Percentiles rank a stretch among this genome's conserved stretches.
Evolutionary conservation across 1,284 basidiomycete genomes (phyloP).

Genomic region (Cryptococcus neoformans): DNA sequence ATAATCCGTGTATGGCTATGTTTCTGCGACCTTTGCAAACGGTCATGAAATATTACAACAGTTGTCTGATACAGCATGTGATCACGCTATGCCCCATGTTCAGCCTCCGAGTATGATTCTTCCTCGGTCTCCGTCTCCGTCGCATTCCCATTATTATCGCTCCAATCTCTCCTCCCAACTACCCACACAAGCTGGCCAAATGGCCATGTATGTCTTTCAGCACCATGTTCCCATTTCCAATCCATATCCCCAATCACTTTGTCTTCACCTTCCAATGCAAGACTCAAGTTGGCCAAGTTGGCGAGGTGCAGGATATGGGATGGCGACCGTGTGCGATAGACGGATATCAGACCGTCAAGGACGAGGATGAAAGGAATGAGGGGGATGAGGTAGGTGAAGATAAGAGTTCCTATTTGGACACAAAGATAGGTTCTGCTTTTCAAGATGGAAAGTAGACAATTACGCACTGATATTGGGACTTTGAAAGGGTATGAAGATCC

Average conservation of each 20-base stretch:
- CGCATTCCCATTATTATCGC: slow-evolving; percentile 1
- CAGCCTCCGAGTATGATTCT: not conserved
- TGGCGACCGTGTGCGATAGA: slow-evolving; percentile 27
- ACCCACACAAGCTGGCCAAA: slow-evolving; percentile 31
- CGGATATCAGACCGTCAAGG: slow-evolving; percentile 37
- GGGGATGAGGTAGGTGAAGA: slow-evolving; percentile 43
- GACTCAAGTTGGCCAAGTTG: slow-evolving; percentile 23
- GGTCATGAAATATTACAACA: too few relatives aligned
- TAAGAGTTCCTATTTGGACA: slow-evolving; percentile 20
- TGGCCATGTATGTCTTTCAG: slow-evolving; percentile 31
- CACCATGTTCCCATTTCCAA: slow-evolving; percentile 39
- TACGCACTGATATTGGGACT: slow-evolving; percentile 29
- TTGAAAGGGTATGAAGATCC: slow-evolving; percentile 30
- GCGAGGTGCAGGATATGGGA: slow-evolving; percentile 30
- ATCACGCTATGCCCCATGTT: not conserved
- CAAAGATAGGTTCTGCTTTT: not conserved
- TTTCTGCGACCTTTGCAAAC: too few relatives aligned
- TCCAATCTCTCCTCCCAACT: slow-evolving; percentile 22
- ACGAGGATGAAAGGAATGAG: slow-evolving; percentile 37
- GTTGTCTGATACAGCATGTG: too few relatives aligned
- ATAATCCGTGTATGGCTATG: too few relatives aligned
- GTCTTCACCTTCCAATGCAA: slow-evolving; percentile 21
- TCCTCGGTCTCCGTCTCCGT: slow-evolving; percentile 6
- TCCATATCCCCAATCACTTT: slow-evolving; percentile 15
- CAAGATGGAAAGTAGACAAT: not conserved